Evolutionary conservation across 2,329 filamentous ascomycete genomes (phyloP), one percentile per base, ranked within the genome.

Genomic region (Rhinocladiella mackenziei): DNA sequence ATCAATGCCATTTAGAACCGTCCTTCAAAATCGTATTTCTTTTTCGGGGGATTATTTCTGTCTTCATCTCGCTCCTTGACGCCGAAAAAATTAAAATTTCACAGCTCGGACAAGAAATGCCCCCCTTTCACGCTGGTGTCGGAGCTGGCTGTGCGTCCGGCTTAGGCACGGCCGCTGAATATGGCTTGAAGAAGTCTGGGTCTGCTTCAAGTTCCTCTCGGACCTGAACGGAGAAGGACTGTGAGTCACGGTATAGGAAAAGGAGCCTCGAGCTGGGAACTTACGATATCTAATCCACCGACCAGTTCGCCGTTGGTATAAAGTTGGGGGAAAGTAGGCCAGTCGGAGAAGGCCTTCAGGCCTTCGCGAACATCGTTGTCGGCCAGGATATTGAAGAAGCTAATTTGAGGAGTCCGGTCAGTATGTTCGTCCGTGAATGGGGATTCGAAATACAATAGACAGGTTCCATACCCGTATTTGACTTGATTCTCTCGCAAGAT

Each of bases 351-450:
- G 69, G 92, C 87, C 76, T 98, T 98, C 61, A 98, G 70, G 1
- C 92, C 92, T 70, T 97, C 91, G 50, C 92, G 78, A 35, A 98
- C 92, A 66, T 97, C 91, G 60, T 98, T 91, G 64, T 98, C 92
- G 53, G 92, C 92, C 58, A 98, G 69, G 54, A 98, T 98, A 64
- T 98, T 97, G 75, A 98, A 98, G 74, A 98, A 98, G 14, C 92
- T 51, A 17, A 18, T 14, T 29, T 9, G 15, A 9, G 22, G 32
- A 35, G n/a, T 18, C 31, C 9, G 18, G 18, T 36, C 33, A 11
- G 22, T 23, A 17, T 7, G 6, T 37, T 4, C 19, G 4, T 10
- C 13, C 13, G 18, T 5, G 13, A 5, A 4, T 17, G 23, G 31
- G 31, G 8, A 8, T n/a, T n/a, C n/a, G n/a, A n/a, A n/a, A n/a